Percentiles rank a stretch among this genome's conserved stretches.
Conservation (phyloP, 148 eudicot species). For the Euryodendron excelsum region DNA sequence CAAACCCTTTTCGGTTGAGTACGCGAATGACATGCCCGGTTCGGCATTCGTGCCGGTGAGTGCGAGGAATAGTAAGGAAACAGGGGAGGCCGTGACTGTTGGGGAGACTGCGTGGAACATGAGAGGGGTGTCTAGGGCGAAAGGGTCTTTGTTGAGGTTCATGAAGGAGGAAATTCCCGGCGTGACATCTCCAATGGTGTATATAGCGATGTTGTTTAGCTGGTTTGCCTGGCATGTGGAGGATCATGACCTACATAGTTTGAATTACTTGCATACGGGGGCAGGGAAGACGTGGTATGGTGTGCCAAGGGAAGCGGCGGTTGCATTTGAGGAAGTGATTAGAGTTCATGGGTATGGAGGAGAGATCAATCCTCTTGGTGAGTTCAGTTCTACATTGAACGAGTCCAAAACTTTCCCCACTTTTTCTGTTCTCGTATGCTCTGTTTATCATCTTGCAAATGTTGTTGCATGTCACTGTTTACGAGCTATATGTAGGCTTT, state of each 20-base stretch:
- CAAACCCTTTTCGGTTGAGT: slow-evolving; percentile 80
- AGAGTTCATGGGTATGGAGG: slow-evolving; percentile 88
- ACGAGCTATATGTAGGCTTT: background rate
- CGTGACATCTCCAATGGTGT: slow-evolving; percentile 98
- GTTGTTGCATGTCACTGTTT: slow-evolving; percentile 13
- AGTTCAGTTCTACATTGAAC: slow-evolving; percentile 22
- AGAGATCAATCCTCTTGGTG: slow-evolving; percentile 97
- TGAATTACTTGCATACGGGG: slow-evolving; percentile 94
- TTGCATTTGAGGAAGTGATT: slow-evolving; percentile 87
- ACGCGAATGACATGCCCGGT: slow-evolving; percentile 98
- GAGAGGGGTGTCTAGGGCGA: slow-evolving; percentile 88
- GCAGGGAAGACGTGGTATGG: slow-evolving; percentile 98
- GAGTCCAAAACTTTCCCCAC: slow-evolving; percentile 3
- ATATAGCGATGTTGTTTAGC: slow-evolving; percentile 94
- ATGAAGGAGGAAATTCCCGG: slow-evolving; percentile 99
- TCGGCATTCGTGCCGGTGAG: slow-evolving; percentile 58
- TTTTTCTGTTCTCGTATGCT: slow-evolving; percentile 13
- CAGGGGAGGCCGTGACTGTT: slow-evolving; percentile 48
- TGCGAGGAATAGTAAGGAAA: slow-evolving; percentile 24
- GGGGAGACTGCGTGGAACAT: slow-evolving; percentile 95
- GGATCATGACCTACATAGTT: slow-evolving; percentile 97
- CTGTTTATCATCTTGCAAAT: background rate
- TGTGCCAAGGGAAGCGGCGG: slow-evolving; percentile 82
- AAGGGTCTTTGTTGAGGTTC: slow-evolving; percentile 77
- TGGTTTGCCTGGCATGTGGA: slow-evolving; percentile 99